These are phyloP conservation scores for Lodderomyces metapsilosis DNA, from an alignment of 1,139 yeast species.

Conservation along the genomic window DNA sequence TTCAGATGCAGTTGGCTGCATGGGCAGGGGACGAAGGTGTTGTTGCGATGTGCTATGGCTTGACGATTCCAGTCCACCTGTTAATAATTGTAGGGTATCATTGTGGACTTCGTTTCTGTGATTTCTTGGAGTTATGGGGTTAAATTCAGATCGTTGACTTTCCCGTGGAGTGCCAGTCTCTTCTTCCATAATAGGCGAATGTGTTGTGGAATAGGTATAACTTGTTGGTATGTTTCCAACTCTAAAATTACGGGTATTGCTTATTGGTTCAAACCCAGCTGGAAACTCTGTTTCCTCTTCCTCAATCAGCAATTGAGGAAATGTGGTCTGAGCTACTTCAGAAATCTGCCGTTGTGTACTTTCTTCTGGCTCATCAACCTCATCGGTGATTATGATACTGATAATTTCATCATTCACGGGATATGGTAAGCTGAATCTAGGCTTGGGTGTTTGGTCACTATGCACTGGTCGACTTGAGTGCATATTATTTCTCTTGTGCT, in stretches of 20 bases:
- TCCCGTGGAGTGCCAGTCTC: background rate
- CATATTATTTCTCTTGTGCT: background rate
- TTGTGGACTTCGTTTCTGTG: background rate
- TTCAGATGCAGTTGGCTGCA: background rate
- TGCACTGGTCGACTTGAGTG: background rate
- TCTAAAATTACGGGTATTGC: background rate
- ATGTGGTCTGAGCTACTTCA: background rate
- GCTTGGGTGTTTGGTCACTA: background rate
- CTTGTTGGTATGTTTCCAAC: background rate
- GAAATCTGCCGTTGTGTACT: background rate
- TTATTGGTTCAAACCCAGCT: constrained; percentile 8
- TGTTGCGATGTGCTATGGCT: background rate
- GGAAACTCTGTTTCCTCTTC: constrained; percentile 7
- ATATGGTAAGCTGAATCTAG: constrained; percentile 7
- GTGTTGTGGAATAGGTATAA: background rate
- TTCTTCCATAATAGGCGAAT: background rate
- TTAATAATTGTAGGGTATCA: constrained; percentile 4
- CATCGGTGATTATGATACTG: constrained; percentile 5
- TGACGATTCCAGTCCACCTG: background rate
- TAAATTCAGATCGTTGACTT: too few relatives aligned
- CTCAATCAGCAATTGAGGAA: background rate
- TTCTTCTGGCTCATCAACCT: constrained; percentile 1
- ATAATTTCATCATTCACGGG: constrained; percentile 10
- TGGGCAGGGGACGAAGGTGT: background rate
- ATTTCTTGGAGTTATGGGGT: background rate